Conservation (phyloP, 192 early-diverging fungal species). For the Coemansia erecta region DNA sequence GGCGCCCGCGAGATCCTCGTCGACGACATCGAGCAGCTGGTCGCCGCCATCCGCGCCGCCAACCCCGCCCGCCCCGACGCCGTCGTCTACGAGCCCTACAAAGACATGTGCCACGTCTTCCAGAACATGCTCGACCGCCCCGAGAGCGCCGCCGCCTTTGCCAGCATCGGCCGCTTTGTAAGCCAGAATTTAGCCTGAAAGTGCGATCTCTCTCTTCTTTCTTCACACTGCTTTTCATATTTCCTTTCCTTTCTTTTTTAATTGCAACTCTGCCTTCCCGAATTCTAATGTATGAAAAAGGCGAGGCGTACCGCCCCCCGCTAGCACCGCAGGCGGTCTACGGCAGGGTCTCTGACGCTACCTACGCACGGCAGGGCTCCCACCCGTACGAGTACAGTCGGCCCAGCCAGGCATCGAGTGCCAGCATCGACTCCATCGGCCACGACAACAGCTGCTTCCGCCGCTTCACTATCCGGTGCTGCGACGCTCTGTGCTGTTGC, state of each 20-base stretch:
- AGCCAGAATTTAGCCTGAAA: too few relatives aligned
- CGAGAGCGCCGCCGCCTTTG: too few relatives aligned
- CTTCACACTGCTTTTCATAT: background rate
- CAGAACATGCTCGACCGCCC: too few relatives aligned
- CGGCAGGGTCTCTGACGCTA: background rate
- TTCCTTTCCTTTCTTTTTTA: background rate
- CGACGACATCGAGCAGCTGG: too few relatives aligned
- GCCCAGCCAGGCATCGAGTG: constrained; percentile 11
- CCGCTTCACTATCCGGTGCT: constrained; percentile 27
- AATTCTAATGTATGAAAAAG: background rate
- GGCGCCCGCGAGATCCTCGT: too few relatives aligned
- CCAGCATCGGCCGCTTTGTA: too few relatives aligned
- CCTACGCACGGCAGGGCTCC: background rate
- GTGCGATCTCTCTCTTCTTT: background rate
- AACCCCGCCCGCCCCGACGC: too few relatives aligned
- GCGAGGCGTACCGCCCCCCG: constrained; percentile 9
- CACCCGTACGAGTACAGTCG: background rate
- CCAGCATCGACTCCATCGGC: constrained; percentile 22
- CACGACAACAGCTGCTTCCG: constrained; percentile 28
- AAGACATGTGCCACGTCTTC: too few relatives aligned
- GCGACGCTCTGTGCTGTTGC: constrained; percentile 27
- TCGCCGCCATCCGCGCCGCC: too few relatives aligned
- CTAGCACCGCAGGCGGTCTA: background rate
- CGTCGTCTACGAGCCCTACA: too few relatives aligned
- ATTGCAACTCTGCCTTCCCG: background rate